Percentiles rank a stretch among this genome's conserved stretches.
phyloP scores from a whole-genome alignment of 2,329 filamentous ascomycete genomes.

The Alternaria longipes region DNA sequence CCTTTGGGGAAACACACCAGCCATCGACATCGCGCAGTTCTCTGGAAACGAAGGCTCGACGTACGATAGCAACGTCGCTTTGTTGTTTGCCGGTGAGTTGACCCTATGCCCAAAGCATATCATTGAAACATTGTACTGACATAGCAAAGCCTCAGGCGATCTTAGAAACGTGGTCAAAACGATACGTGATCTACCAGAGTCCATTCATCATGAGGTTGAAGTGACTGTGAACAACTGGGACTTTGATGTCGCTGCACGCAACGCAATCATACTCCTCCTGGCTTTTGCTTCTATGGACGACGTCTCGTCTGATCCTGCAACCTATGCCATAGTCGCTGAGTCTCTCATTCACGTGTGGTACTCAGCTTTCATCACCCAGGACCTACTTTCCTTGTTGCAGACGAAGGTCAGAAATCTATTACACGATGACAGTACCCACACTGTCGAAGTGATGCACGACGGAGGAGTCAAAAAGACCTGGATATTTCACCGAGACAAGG shows the following conservation, averaged over 20 bases:
- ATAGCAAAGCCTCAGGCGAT: not conserved
- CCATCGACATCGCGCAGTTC: not conserved
- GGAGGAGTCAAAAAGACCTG: not conserved
- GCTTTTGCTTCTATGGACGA: conserved; percentile 6
- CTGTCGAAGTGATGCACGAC: not conserved
- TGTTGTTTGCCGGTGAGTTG: not conserved
- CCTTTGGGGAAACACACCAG: not conserved
- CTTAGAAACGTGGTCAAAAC: conserved; percentile 11
- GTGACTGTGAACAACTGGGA: conserved; percentile 13
- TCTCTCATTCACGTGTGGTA: conserved; percentile 11
- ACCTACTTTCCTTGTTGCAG: not conserved
- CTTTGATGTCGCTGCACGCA: conserved; percentile 12
- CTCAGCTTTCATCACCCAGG: conserved; percentile 5
- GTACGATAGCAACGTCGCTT: not conserved
- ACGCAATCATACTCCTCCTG: conserved; percentile 7
- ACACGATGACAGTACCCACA: not conserved
- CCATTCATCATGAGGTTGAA: not conserved
- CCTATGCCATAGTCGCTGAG: not conserved
- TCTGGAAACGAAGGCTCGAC: not conserved
- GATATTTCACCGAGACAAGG: not conserved
- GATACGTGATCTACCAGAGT: conserved; percentile 1
- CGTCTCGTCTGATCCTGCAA: not conserved
- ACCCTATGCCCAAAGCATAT: not conserved
- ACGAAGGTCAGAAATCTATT: not conserved
- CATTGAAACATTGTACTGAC: not conserved